Evolutionary conservation across 192 early-diverging fungal genomes (phyloP), one percentile per base, ranked within the genome.

Genomic region (Diversispora eburnea): DNA sequence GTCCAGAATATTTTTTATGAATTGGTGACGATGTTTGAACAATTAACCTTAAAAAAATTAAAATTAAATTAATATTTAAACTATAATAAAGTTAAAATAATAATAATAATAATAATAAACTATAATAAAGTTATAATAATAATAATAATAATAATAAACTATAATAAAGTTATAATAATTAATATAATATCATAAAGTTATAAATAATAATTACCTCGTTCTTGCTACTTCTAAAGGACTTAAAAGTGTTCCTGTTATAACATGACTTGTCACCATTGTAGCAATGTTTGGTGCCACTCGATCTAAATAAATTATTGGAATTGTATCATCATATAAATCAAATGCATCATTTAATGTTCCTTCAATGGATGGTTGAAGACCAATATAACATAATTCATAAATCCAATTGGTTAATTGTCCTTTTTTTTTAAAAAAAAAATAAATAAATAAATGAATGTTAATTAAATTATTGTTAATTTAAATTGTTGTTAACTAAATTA

Each of bases 171-270:
- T 5, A 51, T 51, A 51, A 51, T 51, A 64, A 3, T 17, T 46
- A 12, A 13, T 33, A 8, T 13, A 22, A 5, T 46, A 61, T 69
- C 8, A 67, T 54, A 13, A 65, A 22, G 2, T 55, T 41, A 3
- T n/a, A 47, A 5, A 58, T 20, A 5, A 10, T 46, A 72, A 67
- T 55, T 86, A 94, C 92, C 93, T 78, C 22, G 96, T 97, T 55
- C 90, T 87, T 60, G 93, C 87, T 13, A 98, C 81, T 73, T 99
- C 97, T 57, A 99, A 80, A 3, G 97, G 97, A 71, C 91, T 92
- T 56, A 99, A 84, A 48, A 93, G 47, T 67, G 90, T 82, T 7
- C 95, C 95, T 5, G 92, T 88, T 22, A 93, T 74, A 0, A 92
- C 77, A 77, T 91, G 87, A 13, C 91, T 92, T 3, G 84, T 78